Evolutionary conservation across 176 grass and related monocot genomes (phyloP), one percentile per base, ranked within the genome.

Genomic region (Aegilops speltoides): DNA sequence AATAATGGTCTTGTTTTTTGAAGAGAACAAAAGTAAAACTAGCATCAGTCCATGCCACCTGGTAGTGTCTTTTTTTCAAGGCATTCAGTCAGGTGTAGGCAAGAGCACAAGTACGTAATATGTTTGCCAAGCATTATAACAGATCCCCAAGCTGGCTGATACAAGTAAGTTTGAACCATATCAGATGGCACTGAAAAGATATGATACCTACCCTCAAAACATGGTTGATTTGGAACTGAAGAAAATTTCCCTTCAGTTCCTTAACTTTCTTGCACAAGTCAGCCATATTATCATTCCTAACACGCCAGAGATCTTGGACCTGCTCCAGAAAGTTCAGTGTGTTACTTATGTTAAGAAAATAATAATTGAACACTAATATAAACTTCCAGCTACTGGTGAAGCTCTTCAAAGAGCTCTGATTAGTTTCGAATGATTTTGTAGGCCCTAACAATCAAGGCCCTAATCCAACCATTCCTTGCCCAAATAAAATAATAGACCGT

Each of bases 221-320:
- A 89, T 89, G 92, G 28, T 45, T 80, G 29, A 89, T 79, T 37
- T 87, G 14, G 82, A 94, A 91, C 79, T 82, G 63, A 54, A 20
- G 37, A 62, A 94, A 94, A 3, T 5, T 68, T 25, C 69, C 77
- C 86, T 91, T 94, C 20, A 94, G 87, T 46, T 78, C 59, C 82
- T 91, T 89, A 13, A 37, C 92, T 60, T 71, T 89, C 64, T 89
- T 82, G 83, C 81, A 94, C 60, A 94, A 91, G 77, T 79, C 36
- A 71, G 84, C 78, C 87, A 94, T 83, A 85, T 85, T 79, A 60
- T 79, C 77, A n/a, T 84, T 75, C 66, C 36, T 94, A 81, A 17
- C 62, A 68, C 74, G 37, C 89, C 87, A 91, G n/a, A 68, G 25
- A 87, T 85, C 89, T 85, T 82, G 71, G n/a, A 89, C 78, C 92